Evolutionary conservation across 2,329 filamentous ascomycete genomes (phyloP).

Genomic region (Elsinoe ampelina): DNA sequence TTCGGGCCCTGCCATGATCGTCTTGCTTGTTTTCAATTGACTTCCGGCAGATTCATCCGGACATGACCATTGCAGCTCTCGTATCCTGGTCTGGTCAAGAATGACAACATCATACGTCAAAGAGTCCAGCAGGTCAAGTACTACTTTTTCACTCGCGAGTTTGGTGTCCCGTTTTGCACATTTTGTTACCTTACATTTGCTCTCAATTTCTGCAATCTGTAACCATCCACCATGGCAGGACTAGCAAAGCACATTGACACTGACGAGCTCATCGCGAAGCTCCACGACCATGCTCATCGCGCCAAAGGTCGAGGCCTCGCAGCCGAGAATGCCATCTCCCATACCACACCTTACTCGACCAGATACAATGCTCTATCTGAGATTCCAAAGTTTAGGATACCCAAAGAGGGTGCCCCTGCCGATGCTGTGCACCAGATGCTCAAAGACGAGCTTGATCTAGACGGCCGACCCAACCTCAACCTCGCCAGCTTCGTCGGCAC

Average conservation of each 20-base stretch:
- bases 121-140: neutral
- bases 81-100: neutral
- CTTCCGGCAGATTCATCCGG: slow-evolving; percentile 3
- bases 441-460: slow-evolving; percentile 50
- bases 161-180: neutral
- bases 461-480: slow-evolving; percentile 59
- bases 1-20: slow-evolving; percentile 3
- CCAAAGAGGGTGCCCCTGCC: slow-evolving; percentile 47
- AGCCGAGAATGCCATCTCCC: slow-evolving; percentile 36
- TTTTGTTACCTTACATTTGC: too few species aligned
- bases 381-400: slow-evolving; percentile 52
- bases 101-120: slow-evolving; percentile 11
- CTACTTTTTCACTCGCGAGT: neutral
- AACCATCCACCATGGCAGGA: slow-evolving; percentile 33
- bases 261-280: slow-evolving; percentile 45
- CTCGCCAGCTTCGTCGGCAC: slow-evolving; percentile 62
- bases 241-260: slow-evolving; percentile 38
- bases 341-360: slow-evolving; percentile 49
- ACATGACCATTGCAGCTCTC: neutral
- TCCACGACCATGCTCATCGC: slow-evolving; percentile 37
- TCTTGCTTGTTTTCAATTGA: slow-evolving; percentile 11
- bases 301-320: slow-evolving; percentile 30
- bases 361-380: slow-evolving; percentile 47
- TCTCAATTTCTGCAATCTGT: neutral
- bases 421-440: slow-evolving; percentile 57